phyloP scores from a whole-genome alignment of 116 monocot genomes.

The Dioscorea cayenensis region DNA sequence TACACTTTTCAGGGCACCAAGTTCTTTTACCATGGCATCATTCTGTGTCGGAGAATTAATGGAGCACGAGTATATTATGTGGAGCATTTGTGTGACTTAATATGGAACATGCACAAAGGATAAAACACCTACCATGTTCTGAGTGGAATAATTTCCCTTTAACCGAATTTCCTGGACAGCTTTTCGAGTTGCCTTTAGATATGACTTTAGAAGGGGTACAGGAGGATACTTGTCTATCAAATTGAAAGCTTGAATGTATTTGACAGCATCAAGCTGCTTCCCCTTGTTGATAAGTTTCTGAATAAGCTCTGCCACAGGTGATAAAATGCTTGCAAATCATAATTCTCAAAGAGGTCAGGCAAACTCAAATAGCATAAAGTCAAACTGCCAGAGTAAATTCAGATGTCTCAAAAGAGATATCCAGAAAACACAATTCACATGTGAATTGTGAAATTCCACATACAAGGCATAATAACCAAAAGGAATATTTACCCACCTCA shows the following conservation, averaged over 20 bases:
- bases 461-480: too few relatives aligned
- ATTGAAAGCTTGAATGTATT: slow-evolving; percentile 48
- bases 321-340: slow-evolving; percentile 21
- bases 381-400: too few relatives aligned
- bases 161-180: slow-evolving; percentile 35
- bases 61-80: background rate
- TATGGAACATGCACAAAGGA: background rate
- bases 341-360: too few relatives aligned
- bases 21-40: slow-evolving; percentile 43
- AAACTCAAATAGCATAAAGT: too few relatives aligned
- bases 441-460: too few relatives aligned
- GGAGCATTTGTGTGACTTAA: background rate
- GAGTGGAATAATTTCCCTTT: slow-evolving; percentile 43
- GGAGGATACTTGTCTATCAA: slow-evolving; percentile 48
- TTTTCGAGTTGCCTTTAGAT: slow-evolving; percentile 40
- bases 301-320: slow-evolving; percentile 59
- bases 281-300: slow-evolving; percentile 45
- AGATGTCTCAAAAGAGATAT: too few relatives aligned
- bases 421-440: too few relatives aligned
- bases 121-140: slow-evolving; percentile 35
- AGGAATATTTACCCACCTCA: too few relatives aligned
- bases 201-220: slow-evolving; percentile 46
- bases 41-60: slow-evolving; percentile 30
- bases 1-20: slow-evolving; percentile 37
- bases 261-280: slow-evolving; percentile 62